phyloP scores from a whole-genome alignment of 202 grass and related monocot genomes.

The Saccharum hybrid region DNA sequence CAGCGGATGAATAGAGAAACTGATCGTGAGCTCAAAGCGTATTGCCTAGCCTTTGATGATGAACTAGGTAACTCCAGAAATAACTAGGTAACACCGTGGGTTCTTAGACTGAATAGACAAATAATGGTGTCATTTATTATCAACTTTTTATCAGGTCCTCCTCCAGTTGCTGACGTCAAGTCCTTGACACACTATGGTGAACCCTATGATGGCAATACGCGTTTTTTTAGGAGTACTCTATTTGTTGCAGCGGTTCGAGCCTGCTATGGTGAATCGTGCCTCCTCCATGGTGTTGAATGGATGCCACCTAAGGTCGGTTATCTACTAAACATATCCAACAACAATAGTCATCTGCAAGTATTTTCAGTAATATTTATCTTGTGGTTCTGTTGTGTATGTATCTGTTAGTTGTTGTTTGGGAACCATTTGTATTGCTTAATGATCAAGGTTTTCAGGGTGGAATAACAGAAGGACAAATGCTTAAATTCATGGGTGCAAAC shows the following conservation, averaged over 20 bases:
- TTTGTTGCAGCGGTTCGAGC: constrained; percentile 94
- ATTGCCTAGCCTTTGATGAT: constrained; percentile 95
- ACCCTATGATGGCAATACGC: constrained; percentile 96
- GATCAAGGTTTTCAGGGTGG: constrained; percentile 89
- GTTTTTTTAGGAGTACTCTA: constrained; percentile 87
- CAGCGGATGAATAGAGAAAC: constrained; percentile 97
- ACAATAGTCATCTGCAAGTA: neutral
- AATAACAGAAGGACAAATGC: constrained; percentile 95
- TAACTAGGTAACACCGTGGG: constrained; percentile 65
- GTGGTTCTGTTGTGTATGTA: constrained; percentile 10
- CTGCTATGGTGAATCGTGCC: constrained; percentile 85
- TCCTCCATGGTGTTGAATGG: constrained; percentile 94
- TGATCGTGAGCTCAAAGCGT: constrained; percentile 93
- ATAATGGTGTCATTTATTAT: constrained; percentile 28
- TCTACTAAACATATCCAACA: constrained; percentile 26
- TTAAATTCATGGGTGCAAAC: constrained; percentile 98
- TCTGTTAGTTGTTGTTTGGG: constrained; percentile 21
- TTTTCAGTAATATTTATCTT: constrained; percentile 27
- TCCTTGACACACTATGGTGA: constrained; percentile 98
- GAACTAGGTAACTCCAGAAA: constrained; percentile 73
- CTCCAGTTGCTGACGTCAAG: constrained; percentile 79
- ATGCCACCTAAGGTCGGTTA: constrained; percentile 94
- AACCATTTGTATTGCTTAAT: constrained; percentile 56
- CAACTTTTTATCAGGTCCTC: constrained; percentile 55
- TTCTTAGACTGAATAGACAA: constrained; percentile 27